Evolutionary conservation across 1,284 basidiomycete species (phyloP), one percentile per base, ranked within the genome.

Genomic region (Boletus hoseneyae): DNA sequence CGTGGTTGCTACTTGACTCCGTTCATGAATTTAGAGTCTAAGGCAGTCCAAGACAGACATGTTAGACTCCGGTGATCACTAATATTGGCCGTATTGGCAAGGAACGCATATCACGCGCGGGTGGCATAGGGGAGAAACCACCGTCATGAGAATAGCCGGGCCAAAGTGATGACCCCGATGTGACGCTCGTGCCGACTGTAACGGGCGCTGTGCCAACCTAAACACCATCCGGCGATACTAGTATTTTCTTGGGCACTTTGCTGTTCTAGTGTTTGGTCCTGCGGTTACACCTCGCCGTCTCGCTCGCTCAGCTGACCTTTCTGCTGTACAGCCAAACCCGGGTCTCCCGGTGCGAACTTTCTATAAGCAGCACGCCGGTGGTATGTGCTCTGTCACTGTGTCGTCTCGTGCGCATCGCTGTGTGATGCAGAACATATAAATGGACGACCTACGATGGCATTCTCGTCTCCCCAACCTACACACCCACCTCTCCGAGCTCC

Each of bases 351-450:
- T 33, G 32, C 13, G 49, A 45, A 37, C 23, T 27, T 39, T n/a
- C 47, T 33, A 43, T 16, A 30, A 32, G 13, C 4, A 15, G 39
- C n/a, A 32, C 1, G 29, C 29, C 29, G 12, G 10, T 6, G 1
- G 21, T n/a, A 6, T n/a, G 29, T 38, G 30, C 21, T 13, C 30
- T 23, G 10, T 29, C 23, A 6, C 23, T 25, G 23, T 7, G 4
- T 50, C 13, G 6, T 41, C 18, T 35, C 43, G 15, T 35, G 16
- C 13, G 23, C 23, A 30, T 4, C 21, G 5, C 9, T 18, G 16
- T 27, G 46, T 27, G 46, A 42, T 1, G 6, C 23, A n/a, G n/a
- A 21, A 40, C 34, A 18, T 57, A 62, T 59, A 59, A 61, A 54
- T 46, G 41, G 38, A 4, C 16, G 2, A 23, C 39, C 12, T 55